Conservation (phyloP, 768 basidiomycete genomes). For the Kwoniella sp. region DNA sequence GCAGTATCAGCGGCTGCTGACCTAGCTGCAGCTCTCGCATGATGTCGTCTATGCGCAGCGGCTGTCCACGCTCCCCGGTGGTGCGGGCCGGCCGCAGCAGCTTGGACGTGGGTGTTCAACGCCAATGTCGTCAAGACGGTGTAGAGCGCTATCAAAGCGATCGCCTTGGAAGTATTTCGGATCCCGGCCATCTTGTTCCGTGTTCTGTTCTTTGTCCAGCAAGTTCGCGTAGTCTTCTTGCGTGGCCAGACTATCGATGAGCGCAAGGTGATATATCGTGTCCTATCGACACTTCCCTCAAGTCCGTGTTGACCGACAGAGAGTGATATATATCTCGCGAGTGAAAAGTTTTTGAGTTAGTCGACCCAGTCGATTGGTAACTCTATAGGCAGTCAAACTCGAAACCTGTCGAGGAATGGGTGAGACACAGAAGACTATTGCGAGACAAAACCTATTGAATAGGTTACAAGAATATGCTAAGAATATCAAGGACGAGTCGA, state of each 20-base stretch:
- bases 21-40: constrained; percentile 20
- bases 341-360: not conserved
- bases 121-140: constrained; percentile 1
- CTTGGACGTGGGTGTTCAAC: not conserved
- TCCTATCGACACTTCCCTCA: not conserved
- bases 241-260: too few species aligned
- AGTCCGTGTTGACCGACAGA: too few species aligned
- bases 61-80: not conserved
- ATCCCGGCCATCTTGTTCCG: not conserved
- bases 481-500: not conserved
- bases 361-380: constrained; percentile 1
- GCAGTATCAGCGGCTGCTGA: constrained; percentile 8
- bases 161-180: too few species aligned
- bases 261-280: not conserved
- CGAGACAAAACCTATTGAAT: too few species aligned
- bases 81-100: constrained; percentile 21
- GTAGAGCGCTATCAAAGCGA: not conserved
- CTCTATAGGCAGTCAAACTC: not conserved
- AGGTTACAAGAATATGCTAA: too few species aligned
- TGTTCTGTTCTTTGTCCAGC: not conserved
- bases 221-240: too few species aligned
- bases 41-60: constrained; percentile 19
- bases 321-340: not conserved
- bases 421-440: not conserved
- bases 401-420: not conserved